phyloP scores from a whole-genome alignment of 2,329 filamentous ascomycete species.

The Cercospora brassicicola region DNA sequence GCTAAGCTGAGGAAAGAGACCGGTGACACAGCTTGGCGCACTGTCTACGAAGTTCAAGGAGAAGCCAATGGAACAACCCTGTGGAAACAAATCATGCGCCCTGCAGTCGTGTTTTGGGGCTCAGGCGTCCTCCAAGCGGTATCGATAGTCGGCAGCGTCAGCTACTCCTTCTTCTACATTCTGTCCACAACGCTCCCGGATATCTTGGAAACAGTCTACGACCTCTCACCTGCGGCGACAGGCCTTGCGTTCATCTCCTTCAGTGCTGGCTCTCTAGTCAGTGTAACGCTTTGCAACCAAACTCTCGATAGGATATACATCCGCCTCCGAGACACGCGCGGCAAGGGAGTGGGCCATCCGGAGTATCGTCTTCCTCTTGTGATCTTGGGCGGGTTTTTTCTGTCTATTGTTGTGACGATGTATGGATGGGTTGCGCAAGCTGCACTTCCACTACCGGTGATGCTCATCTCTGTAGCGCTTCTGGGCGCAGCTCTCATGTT shows the following conservation, averaged over 20 bases:
- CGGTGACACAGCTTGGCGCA: conserved; percentile 19
- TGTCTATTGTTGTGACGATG: conserved; percentile 56
- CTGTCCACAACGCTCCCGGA: conserved; percentile 49
- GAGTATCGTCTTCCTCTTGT: conserved; percentile 65
- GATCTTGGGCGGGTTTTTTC: conserved; percentile 53
- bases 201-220: conserved; percentile 46
- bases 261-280: conserved; percentile 48
- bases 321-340: conserved; percentile 30
- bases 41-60: conserved; percentile 24
- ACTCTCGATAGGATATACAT: conserved; percentile 43
- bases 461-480: conserved; percentile 55
- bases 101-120: conserved; percentile 46
- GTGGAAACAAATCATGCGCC: conserved; percentile 44
- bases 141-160: conserved; percentile 45
- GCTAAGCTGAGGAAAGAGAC: conserved; percentile 31
- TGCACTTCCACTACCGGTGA: conserved; percentile 55
- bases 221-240: conserved; percentile 51
- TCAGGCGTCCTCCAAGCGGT: conserved; percentile 58
- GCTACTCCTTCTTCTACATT: conserved; percentile 50
- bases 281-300: conserved; percentile 41
- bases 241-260: conserved; percentile 58
- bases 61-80: conserved; percentile 23
- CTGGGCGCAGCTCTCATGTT: conserved; percentile 52
- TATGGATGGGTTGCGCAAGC: conserved; percentile 60
- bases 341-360: conserved; percentile 43